A percentile compares a stretch with the other conserved stretches of the same genome.
phyloP scores from a whole-genome alignment of 768 basidiomycete species.

The Sutorius australiensis region DNA sequence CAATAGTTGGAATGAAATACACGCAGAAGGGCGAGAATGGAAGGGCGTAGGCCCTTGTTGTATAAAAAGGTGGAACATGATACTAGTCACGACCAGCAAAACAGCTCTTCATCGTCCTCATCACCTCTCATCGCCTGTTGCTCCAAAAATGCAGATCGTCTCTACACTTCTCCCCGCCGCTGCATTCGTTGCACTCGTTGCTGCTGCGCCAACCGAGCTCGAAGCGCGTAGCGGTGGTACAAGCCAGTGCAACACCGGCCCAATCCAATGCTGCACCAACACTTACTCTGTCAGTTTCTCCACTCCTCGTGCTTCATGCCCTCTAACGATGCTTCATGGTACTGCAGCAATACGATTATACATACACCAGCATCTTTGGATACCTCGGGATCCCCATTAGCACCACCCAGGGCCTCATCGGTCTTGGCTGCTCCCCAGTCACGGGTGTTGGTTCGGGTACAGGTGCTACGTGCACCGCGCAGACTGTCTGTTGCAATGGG shows the following conservation, averaged over 20 bases:
- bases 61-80: conserved; percentile 10
- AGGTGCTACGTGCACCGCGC: conserved; percentile 5
- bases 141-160: conserved; percentile 7
- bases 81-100: not conserved
- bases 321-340: not conserved
- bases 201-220: conserved; percentile 7
- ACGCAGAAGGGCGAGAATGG: too few relatives aligned
- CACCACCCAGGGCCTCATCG: not conserved
- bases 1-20: not conserved
- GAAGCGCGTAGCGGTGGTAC: not conserved
- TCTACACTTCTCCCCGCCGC: conserved; percentile 7
- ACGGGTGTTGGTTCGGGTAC: not conserved
- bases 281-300: not conserved
- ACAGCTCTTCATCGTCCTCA: too few relatives aligned
- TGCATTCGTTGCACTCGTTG: conserved; percentile 1
- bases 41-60: not conserved
- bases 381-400: not conserved
- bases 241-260: conserved; percentile 11
- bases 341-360: not conserved
- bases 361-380: not conserved
- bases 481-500: conserved; percentile 19
- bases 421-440: conserved; percentile 4
- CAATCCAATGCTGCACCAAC: conserved; percentile 7
- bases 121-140: not conserved
- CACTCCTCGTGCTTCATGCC: too few relatives aligned